phyloP scores from a whole-genome alignment of 164 flowering plant species.

The Magnolia officinalis region DNA sequence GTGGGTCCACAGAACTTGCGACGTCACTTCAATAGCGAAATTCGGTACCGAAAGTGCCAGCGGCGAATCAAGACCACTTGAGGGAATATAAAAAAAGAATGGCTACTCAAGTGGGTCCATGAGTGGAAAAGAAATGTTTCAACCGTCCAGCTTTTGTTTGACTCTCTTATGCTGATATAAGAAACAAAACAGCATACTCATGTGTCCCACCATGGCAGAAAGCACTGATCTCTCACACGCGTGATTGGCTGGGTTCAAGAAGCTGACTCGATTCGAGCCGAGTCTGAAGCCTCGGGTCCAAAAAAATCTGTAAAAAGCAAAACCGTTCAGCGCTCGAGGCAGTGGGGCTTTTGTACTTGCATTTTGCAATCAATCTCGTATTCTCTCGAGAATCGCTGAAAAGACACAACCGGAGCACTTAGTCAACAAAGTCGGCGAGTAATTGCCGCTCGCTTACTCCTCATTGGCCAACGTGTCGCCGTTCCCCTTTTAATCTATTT shows the following conservation, averaged over 20 bases:
- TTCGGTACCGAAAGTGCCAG: no score
- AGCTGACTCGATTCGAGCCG: neutral
- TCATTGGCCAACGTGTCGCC: neutral
- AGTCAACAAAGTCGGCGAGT: slow-evolving; percentile 3
- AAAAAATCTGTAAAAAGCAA: neutral
- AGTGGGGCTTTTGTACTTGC: neutral
- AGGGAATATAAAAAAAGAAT: no score
- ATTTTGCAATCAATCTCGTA: neutral
- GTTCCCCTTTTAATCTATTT: neutral
- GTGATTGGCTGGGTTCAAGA: neutral
- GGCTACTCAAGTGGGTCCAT: no score
- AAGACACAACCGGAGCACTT: neutral
- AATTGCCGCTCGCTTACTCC: neutral
- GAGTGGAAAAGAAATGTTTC: no score
- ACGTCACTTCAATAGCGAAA: no score
- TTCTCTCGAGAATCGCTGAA: slow-evolving; percentile 1
- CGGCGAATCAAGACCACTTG: no score
- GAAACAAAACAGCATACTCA: no score
- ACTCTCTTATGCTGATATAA: no score
- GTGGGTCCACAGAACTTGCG: no score
- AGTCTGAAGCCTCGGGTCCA: neutral
- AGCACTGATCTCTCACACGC: no score
- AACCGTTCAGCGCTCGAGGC: neutral
- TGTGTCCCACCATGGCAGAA: no score
- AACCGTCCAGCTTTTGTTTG: no score